Evolutionary conservation across 2,329 filamentous ascomycete genomes (phyloP), one percentile per base, ranked within the genome.

Genomic region (Cladorrhinum sp.): DNA sequence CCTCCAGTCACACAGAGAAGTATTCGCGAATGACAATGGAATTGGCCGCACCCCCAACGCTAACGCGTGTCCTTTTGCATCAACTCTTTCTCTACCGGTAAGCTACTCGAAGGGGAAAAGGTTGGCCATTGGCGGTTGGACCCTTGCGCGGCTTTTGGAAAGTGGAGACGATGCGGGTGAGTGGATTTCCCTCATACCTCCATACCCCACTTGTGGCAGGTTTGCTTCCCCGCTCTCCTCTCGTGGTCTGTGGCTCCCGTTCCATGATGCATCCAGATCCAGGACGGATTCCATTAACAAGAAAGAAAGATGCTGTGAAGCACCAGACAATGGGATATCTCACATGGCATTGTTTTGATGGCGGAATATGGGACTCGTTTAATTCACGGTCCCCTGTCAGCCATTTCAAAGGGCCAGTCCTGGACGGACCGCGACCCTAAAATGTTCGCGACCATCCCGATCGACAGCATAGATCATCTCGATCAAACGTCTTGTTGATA

Each of bases 381-480:
- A 13, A 36, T 12, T 36, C 4, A 36, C 32, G 32, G 32, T 36
- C 32, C 12, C 32, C 32, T 36, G 8, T 36, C 32, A 3, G 9
- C 10, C 16, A 8, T 45, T 7, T 45, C 16, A 45, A 18, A 45
- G 20, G 6, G 41, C 36, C 29, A 32, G 13, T 32, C 29, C 13
- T 41, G 36, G 36, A 41, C 36, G 25, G 25, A 29, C n/a, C 41
- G n/a, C 16, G 18, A 45, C 41, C 16, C 16, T n/a, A 45, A 50
- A 3, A 50, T 50, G 49, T 25, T 50, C 10, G 49, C 49, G 49
- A 50, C 52, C 20, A 16, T 25, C 36, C n/a, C 36, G 53, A 56
- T 56, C 53, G 23, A 45, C 41, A 45, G 23, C 53, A 49, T 2
- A 56, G 53, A 56, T 56, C 36, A 49, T 56, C 53, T 56, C 38